Base-by-base conservation (phyloP, 768 basidiomycete species). In the Termitomyces sp. region DNA sequence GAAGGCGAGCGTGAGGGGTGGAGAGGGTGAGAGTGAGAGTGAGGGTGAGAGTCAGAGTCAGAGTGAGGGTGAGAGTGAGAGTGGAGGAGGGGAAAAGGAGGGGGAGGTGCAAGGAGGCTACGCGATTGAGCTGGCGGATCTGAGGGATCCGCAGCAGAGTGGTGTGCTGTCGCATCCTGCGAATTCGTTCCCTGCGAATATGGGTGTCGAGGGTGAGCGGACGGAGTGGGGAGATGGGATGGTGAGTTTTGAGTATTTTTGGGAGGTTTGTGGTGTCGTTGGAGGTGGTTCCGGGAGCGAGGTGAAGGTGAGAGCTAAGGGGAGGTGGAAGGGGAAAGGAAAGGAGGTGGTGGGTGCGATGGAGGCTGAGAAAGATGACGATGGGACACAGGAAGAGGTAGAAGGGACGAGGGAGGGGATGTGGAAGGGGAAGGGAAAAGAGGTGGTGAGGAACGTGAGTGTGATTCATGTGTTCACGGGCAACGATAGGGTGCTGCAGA, bases 381-480 rank as follows among this genome's bases (percentile, higher is more conserved):
- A 3, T 2, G 7, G 18, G 8, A 41, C 11, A 22, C 41, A 49
- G 42, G 6, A 18, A n/a, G 48, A 34, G 52, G 45, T 16, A 27
- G 16, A 12, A 3, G 46, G 16, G 24, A 47, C 11, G 46, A 5
- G 12, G 5, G 20, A 16, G 33, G 48, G 34, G 24, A 27, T 20
- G 46, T 2, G 12, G 5, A 34, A 16, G 33, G 48, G 34, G 3
- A 49, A 50, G 18, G 52, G 52, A 2, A 39, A 55, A 20, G 63
- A 41, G 22, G 33, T 24, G 12, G 49, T 34, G 4, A 46, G 53
- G 18, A 55, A 54, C 15, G 68, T 68, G 3, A 67, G 48, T 18
- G 68, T 76, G 16, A 71, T 72, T 24, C 82, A 84, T 57, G 59
- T 84, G 45, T 84, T 82, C 61, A 80, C 79, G 0, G 71, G 78